A percentile compares a stretch with the other conserved stretches of the same genome.
phyloP scores from a whole-genome alignment of 108 stramenopile species.

The Cyclostephanos tholiformis region DNA sequence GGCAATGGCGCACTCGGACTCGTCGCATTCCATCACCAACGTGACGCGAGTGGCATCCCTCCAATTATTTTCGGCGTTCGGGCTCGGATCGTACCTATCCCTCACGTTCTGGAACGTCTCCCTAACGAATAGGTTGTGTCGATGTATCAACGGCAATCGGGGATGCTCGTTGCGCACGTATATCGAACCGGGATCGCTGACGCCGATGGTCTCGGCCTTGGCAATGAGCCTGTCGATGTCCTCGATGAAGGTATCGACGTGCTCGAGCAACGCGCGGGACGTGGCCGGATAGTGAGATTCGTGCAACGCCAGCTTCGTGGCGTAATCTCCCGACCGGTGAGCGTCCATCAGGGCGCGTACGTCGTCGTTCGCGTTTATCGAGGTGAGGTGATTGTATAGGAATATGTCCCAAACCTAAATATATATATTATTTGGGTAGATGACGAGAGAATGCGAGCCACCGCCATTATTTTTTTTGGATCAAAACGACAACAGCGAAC shows the following conservation, averaged over 20 bases:
- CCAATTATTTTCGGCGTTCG: neutral
- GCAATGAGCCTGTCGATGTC: neutral
- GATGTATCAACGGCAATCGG: conserved; percentile 8
- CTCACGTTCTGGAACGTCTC: conserved; percentile 33
- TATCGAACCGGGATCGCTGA: conserved; percentile 16
- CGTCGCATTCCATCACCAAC: conserved; percentile 17
- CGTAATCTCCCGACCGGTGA: neutral
- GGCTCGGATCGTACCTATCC: conserved; percentile 9
- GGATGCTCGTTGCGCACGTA: conserved; percentile 8
- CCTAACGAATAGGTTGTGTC: conserved; percentile 25
- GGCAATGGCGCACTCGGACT: conserved; percentile 20
- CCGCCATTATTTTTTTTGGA: no score
- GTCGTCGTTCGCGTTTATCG: neutral
- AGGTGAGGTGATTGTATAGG: neutral
- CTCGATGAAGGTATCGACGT: conserved; percentile 4
- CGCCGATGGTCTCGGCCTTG: conserved; percentile 15
- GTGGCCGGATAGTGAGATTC: neutral
- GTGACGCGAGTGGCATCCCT: conserved; percentile 18
- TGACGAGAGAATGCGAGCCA: no score
- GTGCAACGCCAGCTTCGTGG: neutral
- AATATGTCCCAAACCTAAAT: conserved; percentile 1
- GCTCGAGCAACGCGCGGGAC: neutral
- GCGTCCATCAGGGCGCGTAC: neutral
- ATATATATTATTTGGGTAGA: neutral
- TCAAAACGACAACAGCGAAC: no score